A percentile compares a stretch with the other conserved stretches of the same genome.
Conservation (phyloP, 208 protist genomes). For the Willaertia magna region DNA sequence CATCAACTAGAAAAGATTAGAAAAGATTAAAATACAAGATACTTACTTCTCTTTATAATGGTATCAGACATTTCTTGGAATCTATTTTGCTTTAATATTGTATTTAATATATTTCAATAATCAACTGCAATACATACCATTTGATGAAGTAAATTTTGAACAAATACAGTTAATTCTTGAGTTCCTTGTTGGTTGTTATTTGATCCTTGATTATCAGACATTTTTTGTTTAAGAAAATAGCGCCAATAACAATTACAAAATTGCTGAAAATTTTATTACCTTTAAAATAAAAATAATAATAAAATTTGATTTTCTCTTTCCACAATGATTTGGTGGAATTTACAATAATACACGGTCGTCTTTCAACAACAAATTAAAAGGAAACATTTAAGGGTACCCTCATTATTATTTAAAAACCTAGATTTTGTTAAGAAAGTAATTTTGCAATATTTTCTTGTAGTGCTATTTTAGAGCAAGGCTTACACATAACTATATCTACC, state of each 20-base stretch:
- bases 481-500: background rate
- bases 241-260: too few species aligned
- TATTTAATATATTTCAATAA: too few species aligned
- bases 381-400: too few species aligned
- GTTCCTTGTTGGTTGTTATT: slow-evolving; percentile 42
- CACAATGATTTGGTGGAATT: too few species aligned
- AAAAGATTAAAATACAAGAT: background rate
- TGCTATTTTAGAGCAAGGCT: background rate
- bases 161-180: slow-evolving; percentile 73
- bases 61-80: slow-evolving; percentile 84
- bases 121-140: too few species aligned
- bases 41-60: slow-evolving; percentile 59
- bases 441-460: background rate
- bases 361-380: too few species aligned
- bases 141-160: slow-evolving; percentile 77
- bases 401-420: too few species aligned
- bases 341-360: too few species aligned
- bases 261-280: too few species aligned
- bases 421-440: too few species aligned
- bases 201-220: background rate
- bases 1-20: slow-evolving; percentile 45
- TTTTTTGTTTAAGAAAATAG: background rate
- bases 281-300: too few species aligned
- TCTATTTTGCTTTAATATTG: slow-evolving; percentile 69
- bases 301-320: too few species aligned